Evolutionary conservation across 257 asterid genomes (phyloP), one percentile per base, ranked within the genome.

Genomic region (Petunia axillaris): DNA sequence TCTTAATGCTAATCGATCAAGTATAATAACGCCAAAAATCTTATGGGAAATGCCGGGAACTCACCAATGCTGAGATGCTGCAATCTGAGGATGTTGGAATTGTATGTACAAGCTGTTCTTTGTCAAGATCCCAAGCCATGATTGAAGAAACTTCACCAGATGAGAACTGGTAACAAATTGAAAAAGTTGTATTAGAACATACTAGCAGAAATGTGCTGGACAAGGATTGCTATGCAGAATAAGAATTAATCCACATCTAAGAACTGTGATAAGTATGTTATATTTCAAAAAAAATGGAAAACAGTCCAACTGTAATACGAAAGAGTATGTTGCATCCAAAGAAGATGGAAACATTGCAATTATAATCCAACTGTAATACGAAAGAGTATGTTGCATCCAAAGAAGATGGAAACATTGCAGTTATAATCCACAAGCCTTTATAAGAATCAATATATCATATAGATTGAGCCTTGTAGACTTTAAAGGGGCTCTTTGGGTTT

Each of bases 51-150:
- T 40, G 68, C 50, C 41, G 63, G 75, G 76, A 81, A 81, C 98
- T 80, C 81, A 96, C 99, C 99, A 96, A 79, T 1, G 98, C 93
- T 55, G 99, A 90, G 85, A 96, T 91, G 89, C 93, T 88, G 75
- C 96, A 90, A 59, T 94, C 98, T 55, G 94, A 88, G 62, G 91
- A 86, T 50, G 93, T 87, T 76, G 98, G 94, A 82, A 96, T 88
- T 82, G 92, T 83, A 85, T 77, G 86, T 73, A 91, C 91, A 84
- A 96, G 98, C 82, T 91, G 98, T 86, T 96, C 99, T 83, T 91
- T 96, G 77, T 96, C 99, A 89, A 96, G 89, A 90, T 96, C 99
- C 99, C 99, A 96, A 75, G 93, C 92, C 97, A 89, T 86, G 85
- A 96, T 89, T 39, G 98, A 91, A 55, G 99, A 96, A 82, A 87